Base-by-base conservation (phyloP, 2,329 filamentous ascomycete genomes). In the Arthrobotrys megalospora region DNA sequence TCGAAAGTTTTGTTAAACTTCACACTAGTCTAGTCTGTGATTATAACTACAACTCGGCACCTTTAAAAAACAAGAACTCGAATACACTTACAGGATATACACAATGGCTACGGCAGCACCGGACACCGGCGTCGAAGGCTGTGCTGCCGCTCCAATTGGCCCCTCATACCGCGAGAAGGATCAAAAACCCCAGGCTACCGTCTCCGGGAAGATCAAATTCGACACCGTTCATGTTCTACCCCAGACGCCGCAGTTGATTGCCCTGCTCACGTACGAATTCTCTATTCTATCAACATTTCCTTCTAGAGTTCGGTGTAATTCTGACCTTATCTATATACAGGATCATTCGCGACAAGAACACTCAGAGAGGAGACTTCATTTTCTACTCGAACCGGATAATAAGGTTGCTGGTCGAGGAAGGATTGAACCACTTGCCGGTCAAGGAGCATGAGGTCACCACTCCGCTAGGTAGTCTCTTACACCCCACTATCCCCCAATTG, bases 321-420 rank as follows among this genome's bases (percentile, higher is more conserved):
- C 24, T 11, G 52, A 21, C n/a, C 16, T 14, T 36, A 1, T 38
- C 3, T 38, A 38, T 3, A 12, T 71, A 80, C 82, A 98, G 95
- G 80, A 97, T 97, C 89, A 98, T 99, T 83, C 92, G 96, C 82
- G 94, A 97, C 85, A 93, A 92, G 85, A 89, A 91, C 81, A 99
- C 96, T 5, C 90, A 91, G 71, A 92, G 96, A 76, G 96, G 94
- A 80, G 96, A 99, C 85, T 99, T 99, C 85, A 97, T 99, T 83
- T 99, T 99, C 86, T 97, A 98, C 87, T 97, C 94, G 50, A 99
- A 99, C 86, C 91, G 96, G 77, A 98, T 99, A 84, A 98, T 98
- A 84, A 93, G 96, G 36, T 88, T 99, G 48, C 89, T 99, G 6
- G 96, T 99, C 47, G 96, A 99, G 85, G 96, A 99, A 86, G 96